These are phyloP conservation scores for Phytophthora cactorum DNA, from an alignment of 352 stramenopile genomes.

Conservation along the genomic window DNA sequence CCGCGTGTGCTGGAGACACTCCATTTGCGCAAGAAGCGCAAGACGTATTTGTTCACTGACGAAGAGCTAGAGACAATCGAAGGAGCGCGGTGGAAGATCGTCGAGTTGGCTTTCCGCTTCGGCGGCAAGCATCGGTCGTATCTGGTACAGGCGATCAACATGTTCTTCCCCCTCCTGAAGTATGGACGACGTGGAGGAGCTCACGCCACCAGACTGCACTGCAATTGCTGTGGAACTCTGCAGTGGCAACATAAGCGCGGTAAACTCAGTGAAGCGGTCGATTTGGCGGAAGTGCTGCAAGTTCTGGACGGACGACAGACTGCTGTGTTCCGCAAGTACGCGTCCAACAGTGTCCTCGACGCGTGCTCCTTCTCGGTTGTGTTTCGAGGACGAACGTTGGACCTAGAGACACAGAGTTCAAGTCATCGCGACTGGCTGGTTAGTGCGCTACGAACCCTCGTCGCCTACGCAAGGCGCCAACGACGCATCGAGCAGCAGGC, in stretches of 20 bases:
- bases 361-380: conserved; percentile 77
- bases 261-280: conserved; percentile 67
- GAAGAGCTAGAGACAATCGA: conserved; percentile 81
- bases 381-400: conserved; percentile 76
- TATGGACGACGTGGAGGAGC: conserved; percentile 77
- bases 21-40: conserved; percentile 72
- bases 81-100: conserved; percentile 86
- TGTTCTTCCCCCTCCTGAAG: conserved; percentile 85
- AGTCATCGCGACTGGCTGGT: conserved; percentile 86
- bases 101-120: conserved; percentile 86
- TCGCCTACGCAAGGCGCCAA: conserved; percentile 76
- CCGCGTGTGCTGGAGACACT: conserved; percentile 65
- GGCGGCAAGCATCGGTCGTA: conserved; percentile 86
- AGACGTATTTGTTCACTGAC: conserved; percentile 80
- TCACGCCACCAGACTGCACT: conserved; percentile 78
- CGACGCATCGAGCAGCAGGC: conserved; percentile 76
- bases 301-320: conserved; percentile 74
- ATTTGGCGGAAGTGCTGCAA: conserved; percentile 75
- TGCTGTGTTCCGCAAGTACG: conserved; percentile 82
- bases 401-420: conserved; percentile 78
- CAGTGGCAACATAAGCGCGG: conserved; percentile 90
- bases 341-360: conserved; percentile 46
- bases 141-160: conserved; percentile 87
- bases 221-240: conserved; percentile 79
- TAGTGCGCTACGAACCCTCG: conserved; percentile 75